Evolutionary conservation across 257 asterid genomes (phyloP).

Genomic region (Anisodus acutangulus): DNA sequence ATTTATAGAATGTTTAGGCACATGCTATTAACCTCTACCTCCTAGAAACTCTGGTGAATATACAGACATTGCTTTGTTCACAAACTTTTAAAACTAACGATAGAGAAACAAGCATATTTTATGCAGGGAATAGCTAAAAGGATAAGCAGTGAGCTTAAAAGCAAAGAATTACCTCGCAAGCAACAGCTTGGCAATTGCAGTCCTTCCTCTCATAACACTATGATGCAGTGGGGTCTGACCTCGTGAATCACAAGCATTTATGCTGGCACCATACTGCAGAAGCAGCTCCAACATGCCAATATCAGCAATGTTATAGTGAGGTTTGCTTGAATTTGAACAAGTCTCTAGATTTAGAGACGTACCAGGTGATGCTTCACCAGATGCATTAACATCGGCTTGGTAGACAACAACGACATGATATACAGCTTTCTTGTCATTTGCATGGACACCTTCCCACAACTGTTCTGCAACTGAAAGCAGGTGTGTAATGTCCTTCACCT

Average conservation of each 20-base stretch:
- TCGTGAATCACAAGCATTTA: conserved; percentile 63
- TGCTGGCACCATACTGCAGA: conserved; percentile 69
- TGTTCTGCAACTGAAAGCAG: conserved; percentile 71
- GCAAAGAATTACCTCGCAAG: conserved; percentile 59
- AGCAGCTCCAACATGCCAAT: conserved; percentile 91
- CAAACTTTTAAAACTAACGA: too few species aligned
- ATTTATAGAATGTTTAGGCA: neutral
- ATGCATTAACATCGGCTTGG: conserved; percentile 67
- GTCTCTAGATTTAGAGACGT: conserved; percentile 46
- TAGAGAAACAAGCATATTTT: too few species aligned
- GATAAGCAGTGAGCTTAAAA: neutral
- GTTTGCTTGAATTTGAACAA: conserved; percentile 31
- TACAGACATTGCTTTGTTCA: too few species aligned
- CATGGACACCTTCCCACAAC: conserved; percentile 73
- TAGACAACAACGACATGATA: conserved; percentile 68
- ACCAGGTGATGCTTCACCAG: conserved; percentile 51
- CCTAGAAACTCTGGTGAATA: too few species aligned
- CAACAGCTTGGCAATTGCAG: conserved; percentile 63
- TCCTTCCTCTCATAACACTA: conserved; percentile 68
- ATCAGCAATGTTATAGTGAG: conserved; percentile 46
- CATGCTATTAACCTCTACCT: neutral
- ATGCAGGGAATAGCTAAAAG: too few species aligned
- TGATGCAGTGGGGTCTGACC: conserved; percentile 88
- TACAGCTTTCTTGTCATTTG: conserved; percentile 72
- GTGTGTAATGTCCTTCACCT: conserved; percentile 44